Evolutionary conservation across 2,329 filamentous ascomycete species (phyloP).

Genomic region (Diplocarpon rosae): DNA sequence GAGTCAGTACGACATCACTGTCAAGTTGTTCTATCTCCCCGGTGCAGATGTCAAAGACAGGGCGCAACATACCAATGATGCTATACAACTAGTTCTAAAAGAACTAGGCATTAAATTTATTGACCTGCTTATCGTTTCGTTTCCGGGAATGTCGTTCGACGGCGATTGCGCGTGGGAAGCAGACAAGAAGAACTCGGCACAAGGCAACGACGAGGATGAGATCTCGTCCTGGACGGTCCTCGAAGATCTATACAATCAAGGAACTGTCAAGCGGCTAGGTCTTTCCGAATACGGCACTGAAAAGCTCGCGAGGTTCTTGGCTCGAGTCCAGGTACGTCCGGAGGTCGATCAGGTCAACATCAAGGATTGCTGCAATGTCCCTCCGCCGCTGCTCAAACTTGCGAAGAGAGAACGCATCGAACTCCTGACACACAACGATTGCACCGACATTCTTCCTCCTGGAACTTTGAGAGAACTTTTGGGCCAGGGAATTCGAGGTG

Average conservation of each 20-base stretch:
- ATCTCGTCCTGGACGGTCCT: constrained; percentile 59
- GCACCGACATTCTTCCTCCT: constrained; percentile 76
- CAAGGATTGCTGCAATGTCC: constrained; percentile 90
- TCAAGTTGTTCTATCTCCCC: constrained; percentile 89
- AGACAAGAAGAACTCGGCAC: constrained; percentile 47
- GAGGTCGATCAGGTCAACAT: constrained; percentile 93
- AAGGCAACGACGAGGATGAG: constrained; percentile 57
- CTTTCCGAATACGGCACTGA: constrained; percentile 86
- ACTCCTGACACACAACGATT: constrained; percentile 87
- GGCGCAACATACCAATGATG: constrained; percentile 61
- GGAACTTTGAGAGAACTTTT: constrained; percentile 80
- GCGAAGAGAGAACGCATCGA: constrained; percentile 79
- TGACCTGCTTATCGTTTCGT: constrained; percentile 84
- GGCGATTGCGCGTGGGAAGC: constrained; percentile 78
- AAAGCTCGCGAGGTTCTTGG: constrained; percentile 67
- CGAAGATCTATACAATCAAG: constrained; percentile 61
- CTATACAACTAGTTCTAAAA: constrained; percentile 67
- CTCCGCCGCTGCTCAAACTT: constrained; percentile 71
- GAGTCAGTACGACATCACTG: constrained; percentile 82
- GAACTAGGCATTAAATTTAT: constrained; percentile 67
- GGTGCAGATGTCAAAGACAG: constrained; percentile 54
- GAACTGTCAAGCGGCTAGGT: constrained; percentile 65
- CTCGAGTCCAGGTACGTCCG: constrained; percentile 59
- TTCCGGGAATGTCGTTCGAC: constrained; percentile 87
- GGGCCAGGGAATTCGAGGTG: constrained; percentile 59